A percentile compares a stretch with the other conserved stretches of the same genome.
Evolutionary conservation across 176 grass and related monocot species (phyloP).

Genomic region (Oryza meridionalis): DNA sequence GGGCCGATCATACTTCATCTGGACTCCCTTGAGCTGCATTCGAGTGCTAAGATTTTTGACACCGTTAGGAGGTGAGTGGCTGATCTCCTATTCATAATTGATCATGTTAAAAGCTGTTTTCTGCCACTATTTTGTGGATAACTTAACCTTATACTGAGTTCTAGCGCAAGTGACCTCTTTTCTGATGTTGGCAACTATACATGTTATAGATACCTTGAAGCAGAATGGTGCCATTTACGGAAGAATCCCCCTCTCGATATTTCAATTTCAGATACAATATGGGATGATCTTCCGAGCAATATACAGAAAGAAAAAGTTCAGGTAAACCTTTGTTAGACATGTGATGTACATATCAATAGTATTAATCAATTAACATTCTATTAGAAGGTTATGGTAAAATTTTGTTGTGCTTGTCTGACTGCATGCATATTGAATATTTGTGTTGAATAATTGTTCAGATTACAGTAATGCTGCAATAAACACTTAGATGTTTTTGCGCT

Average conservation of each 20-base stretch:
- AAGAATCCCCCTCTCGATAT: slow-evolving; percentile 35
- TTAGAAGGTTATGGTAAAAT: background rate
- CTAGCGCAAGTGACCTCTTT: background rate
- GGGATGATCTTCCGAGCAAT: slow-evolving; percentile 46
- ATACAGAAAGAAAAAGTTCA: slow-evolving; percentile 47
- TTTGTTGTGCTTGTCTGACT: background rate
- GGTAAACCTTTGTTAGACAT: slow-evolving; percentile 34
- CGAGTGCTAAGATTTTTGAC: slow-evolving; percentile 55
- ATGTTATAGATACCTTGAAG: slow-evolving; percentile 59
- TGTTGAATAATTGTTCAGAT: background rate
- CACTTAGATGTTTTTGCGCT: slow-evolving; percentile 6
- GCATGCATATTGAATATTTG: slow-evolving; percentile 3
- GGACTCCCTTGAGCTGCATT: slow-evolving; percentile 77
- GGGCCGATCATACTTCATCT: slow-evolving; percentile 87
- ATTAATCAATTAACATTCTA: slow-evolving; percentile 11
- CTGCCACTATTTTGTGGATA: background rate
- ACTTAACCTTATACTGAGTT: slow-evolving; percentile 6
- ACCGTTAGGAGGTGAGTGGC: slow-evolving; percentile 49
- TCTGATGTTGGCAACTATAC: slow-evolving; percentile 10
- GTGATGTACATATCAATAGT: background rate
- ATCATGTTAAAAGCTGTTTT: slow-evolving; percentile 4
- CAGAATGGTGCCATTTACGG: slow-evolving; percentile 58
- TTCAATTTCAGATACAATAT: slow-evolving; percentile 42
- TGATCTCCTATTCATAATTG: slow-evolving; percentile 7
- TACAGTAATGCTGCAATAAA: slow-evolving; percentile 5